Conservation (phyloP, 2,329 filamentous ascomycete species). For the Blastomyces percursus region DNA sequence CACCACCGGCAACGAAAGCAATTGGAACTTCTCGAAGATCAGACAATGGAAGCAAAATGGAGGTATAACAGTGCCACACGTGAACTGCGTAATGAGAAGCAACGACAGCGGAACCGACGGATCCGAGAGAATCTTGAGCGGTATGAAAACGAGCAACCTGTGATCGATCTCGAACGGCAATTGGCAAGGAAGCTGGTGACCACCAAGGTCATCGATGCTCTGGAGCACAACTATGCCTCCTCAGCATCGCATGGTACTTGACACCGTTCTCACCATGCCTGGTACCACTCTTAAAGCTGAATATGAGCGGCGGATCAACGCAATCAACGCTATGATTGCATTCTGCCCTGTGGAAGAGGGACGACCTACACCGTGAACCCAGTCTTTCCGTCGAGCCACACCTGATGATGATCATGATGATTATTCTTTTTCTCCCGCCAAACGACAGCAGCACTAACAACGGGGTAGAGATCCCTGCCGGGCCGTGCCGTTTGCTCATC, state of each 20-base stretch:
- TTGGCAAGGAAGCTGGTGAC: slow-evolving; percentile 19
- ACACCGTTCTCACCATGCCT: slow-evolving; percentile 18
- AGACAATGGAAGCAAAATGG: slow-evolving; percentile 10
- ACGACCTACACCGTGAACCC: slow-evolving; percentile 5
- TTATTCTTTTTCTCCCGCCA: slow-evolving; percentile 44
- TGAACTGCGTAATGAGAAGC: slow-evolving; percentile 16
- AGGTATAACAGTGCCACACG: slow-evolving; percentile 11
- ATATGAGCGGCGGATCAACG: slow-evolving; percentile 17
- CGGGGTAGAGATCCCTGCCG: too few species aligned
- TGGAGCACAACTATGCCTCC: slow-evolving; percentile 18
- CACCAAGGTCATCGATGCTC: slow-evolving; percentile 16
- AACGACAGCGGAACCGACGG: slow-evolving; percentile 14
- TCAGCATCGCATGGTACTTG: slow-evolving; percentile 19
- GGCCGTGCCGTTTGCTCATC: too few species aligned
- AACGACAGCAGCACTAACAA: slow-evolving; percentile 20
- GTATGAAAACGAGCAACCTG: slow-evolving; percentile 22
- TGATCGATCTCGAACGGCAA: slow-evolving; percentile 19
- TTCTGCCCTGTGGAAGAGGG: slow-evolving; percentile 22
- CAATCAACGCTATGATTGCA: slow-evolving; percentile 19
- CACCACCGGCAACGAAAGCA: slow-evolving; percentile 11
- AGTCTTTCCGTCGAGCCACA: slow-evolving; percentile 27
- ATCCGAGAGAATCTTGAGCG: slow-evolving; percentile 15
- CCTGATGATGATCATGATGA: slow-evolving; percentile 41
- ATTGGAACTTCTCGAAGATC: slow-evolving; percentile 12
- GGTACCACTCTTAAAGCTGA: slow-evolving; percentile 18